Evolutionary conservation across 2,329 filamentous ascomycete species (phyloP), one percentile per base, ranked within the genome.

Genomic region (Aaosphaeria pasadenensis): DNA sequence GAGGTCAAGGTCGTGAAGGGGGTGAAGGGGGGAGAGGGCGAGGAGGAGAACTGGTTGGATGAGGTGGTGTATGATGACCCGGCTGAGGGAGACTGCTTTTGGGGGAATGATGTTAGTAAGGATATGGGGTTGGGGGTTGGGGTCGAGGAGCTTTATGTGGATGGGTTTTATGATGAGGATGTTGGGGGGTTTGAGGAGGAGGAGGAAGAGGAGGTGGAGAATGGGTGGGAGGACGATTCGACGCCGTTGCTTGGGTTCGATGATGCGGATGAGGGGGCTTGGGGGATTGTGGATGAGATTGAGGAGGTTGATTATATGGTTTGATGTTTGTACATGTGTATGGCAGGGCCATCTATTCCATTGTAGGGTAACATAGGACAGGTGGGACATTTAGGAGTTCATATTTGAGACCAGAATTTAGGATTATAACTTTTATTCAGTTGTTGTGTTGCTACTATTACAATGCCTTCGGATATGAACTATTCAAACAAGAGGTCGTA

Each of bases 1-100:
- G 48, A 48, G 39, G 31, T 44, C 39, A 46, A 50, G 48, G 32
- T 24, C 28, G 17, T 36, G 43, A 43, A 45, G 45, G 44, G 36
- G 35, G 31, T 39, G 31, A 29, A 30, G 33, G 44, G 28, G 43
- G 28, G 11, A 47, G 38, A 32, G 38, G 47, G 28, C 36, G 45
- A 41, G 28, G 51, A 39, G 7, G 35, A 24, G 41, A 43, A 7
- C 24, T 24, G 11, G 11, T 41, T 11, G 11, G 39, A 41, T 28
- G 39, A 41, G 39, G 17, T 24, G 17, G 17, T 24, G 17, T 24
- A 28, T 41, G 39, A 41, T 9, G 39, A 28, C 24, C 11, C 11
- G 17, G 39, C 9, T n/a, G 39, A 41, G 17, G 17, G 17, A 3
- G 17, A 24, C 17, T 24, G 33, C 17, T 24, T 24, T 24, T 24